Evolutionary conservation across 768 basidiomycete species (phyloP).

Genomic region (Trametes villosa): DNA sequence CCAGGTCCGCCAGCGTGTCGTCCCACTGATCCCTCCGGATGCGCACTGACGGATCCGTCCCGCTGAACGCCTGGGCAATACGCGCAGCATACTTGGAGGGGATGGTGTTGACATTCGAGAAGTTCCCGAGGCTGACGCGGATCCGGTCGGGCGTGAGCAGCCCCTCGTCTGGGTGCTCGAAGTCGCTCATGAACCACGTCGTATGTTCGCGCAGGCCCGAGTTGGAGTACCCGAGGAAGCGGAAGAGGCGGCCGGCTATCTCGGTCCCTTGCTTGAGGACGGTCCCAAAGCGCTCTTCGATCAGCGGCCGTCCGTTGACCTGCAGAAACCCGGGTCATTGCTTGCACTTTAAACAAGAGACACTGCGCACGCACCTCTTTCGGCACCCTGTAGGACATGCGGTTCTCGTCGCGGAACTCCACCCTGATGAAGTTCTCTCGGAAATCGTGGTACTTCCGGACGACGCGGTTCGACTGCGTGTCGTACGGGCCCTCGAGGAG

Average conservation of each 20-base stretch:
- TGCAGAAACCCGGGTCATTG: conserved; percentile 17
- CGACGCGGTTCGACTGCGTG: conserved; percentile 76
- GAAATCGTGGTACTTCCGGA: conserved; percentile 63
- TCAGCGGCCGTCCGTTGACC: conserved; percentile 37
- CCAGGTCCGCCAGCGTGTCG: conserved; percentile 57
- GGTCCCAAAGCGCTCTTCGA: conserved; percentile 25
- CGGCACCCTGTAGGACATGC: conserved; percentile 62
- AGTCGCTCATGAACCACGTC: conserved; percentile 28
- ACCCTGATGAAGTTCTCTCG: conserved; percentile 77
- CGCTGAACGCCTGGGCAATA: conserved; percentile 81
- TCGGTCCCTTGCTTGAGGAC: conserved; percentile 25
- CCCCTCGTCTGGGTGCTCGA: conserved; percentile 19
- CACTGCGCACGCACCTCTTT: conserved; percentile 3
- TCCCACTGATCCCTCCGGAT: conserved; percentile 64
- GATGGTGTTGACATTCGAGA: conserved; percentile 42
- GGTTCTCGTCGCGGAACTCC: conserved; percentile 81
- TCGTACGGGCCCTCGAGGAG: conserved; percentile 75
- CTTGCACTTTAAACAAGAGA: conserved; percentile 27
- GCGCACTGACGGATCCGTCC: conserved; percentile 71
- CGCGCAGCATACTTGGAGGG: conserved; percentile 86
- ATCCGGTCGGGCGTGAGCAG: conserved; percentile 51
- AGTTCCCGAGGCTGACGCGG: conserved; percentile 67
- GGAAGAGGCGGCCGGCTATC: conserved; percentile 26
- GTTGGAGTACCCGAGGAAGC: conserved; percentile 27
- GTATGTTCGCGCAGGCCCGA: conserved; percentile 28